Evolutionary conservation across 257 asterid genomes (phyloP).

Genomic region (Solanum lycopersicoides): DNA sequence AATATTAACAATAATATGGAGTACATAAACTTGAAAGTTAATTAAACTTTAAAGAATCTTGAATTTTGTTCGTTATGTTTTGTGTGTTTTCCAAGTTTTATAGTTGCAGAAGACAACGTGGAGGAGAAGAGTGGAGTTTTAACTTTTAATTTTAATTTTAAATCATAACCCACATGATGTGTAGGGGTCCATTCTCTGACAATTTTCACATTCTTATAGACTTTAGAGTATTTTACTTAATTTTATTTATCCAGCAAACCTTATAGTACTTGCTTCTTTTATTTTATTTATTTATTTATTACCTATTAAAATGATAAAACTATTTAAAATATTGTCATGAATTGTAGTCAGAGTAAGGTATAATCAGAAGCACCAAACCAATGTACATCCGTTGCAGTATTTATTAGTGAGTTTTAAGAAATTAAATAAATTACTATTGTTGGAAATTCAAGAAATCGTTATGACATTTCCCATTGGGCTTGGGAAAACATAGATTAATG

Average conservation of each 20-base stretch:
- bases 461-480: background rate
- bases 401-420: background rate
- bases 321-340: background rate
- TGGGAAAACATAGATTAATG: background rate
- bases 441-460: background rate
- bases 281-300: background rate
- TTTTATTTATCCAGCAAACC: background rate
- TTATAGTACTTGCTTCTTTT: background rate
- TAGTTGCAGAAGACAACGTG: slow-evolving; percentile 15
- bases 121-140: background rate
- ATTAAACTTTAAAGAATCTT: slow-evolving; percentile 5
- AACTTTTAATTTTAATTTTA: background rate
- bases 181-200: slow-evolving; percentile 20
- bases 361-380: background rate
- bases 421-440: background rate
- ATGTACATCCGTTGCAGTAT: background rate
- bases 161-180: slow-evolving; percentile 31
- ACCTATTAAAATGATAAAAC: background rate
- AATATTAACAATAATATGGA: background rate
- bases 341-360: background rate
- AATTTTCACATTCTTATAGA: background rate
- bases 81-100: slow-evolving; percentile 24
- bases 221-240: background rate
- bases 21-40: background rate
- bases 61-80: slow-evolving; percentile 10